Evolutionary conservation across 345 rosid genomes (phyloP), one percentile per base, ranked within the genome.

Genomic region (Ceriops tagal): DNA sequence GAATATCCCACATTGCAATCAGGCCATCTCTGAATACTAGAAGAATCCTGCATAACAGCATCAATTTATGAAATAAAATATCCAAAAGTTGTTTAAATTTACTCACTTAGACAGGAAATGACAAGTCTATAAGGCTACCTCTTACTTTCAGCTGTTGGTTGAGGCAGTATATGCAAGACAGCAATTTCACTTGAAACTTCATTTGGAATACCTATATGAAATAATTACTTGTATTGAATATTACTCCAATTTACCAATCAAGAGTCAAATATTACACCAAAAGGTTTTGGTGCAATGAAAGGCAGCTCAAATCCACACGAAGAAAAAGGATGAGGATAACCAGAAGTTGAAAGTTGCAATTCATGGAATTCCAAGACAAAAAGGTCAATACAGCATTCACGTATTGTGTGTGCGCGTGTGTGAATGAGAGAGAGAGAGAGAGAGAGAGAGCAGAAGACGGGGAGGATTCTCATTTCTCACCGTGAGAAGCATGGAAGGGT

Each of bases 131-230:
- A 37, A 52, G 58, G 60, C 53, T 75, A 90, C 98, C 98, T 91
- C 82, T 82, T 93, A 75, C 84, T 91, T 80, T 91, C 97, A 77
- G 95, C 87, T 58, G 82, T 73, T 64, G 95, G 92, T 61, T 85
- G 92, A 73, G 92, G 92, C 76, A 93, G 66, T 58, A 87, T 78
- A 62, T 78, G 77, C 49, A 80, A 68, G 58, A 91, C 90, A 69
- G 92, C 79, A 37, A 79, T 74, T 81, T 85, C 89, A 20, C 69
- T 71, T 43, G 87, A 73, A 70, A 62, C 73, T 73, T 88, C 93
- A 58, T 79, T 75, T 26, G 83, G 80, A 64, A 72, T 81, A 65
- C 97, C 97, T 91, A 69, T 37, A 69, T 34, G 65, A 53, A 65
- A 62, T 62, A 11, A 68, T 51, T 35, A 19, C 53, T 18, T 49